Evolutionary conservation across 208 protist genomes (phyloP).

Genomic region (Trypanosoma conorhini): DNA sequence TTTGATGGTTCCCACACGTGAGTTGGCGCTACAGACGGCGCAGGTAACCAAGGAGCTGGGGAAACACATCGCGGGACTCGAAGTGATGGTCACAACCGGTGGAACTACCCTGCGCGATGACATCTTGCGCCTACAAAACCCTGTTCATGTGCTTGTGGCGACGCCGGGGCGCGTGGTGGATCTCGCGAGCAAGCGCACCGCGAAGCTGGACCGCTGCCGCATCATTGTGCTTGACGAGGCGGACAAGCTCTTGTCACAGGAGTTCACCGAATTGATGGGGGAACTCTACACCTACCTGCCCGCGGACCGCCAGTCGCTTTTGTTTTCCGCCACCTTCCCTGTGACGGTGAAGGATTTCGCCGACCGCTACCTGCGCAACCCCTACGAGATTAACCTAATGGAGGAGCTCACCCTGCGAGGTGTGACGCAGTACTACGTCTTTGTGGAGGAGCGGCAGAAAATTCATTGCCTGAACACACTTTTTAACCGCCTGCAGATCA

Average conservation of each 20-base stretch:
- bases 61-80: conserved; percentile 95
- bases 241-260: conserved; percentile 98
- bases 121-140: conserved; percentile 96
- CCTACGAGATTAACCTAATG: conserved; percentile 99
- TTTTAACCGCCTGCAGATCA: conserved; percentile 99
- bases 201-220: conserved; percentile 93
- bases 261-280: conserved; percentile 97
- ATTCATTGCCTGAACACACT: conserved; percentile 99
- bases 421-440: conserved; percentile 99
- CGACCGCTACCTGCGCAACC: conserved; percentile 93
- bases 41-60: conserved; percentile 99
- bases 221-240: conserved; percentile 98
- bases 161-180: conserved; percentile 99
- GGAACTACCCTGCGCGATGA: conserved; percentile 98
- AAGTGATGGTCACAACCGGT: conserved; percentile 98
- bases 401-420: conserved; percentile 98
- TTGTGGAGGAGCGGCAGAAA: conserved; percentile 99
- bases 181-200: conserved; percentile 96
- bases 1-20: conserved; percentile 98
- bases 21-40: conserved; percentile 98
- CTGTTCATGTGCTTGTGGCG: conserved; percentile 99
- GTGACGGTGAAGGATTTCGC: conserved; percentile 95
- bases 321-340: conserved; percentile 99
- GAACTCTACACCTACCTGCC: conserved; percentile 94
- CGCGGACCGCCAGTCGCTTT: conserved; percentile 93